phyloP scores from a whole-genome alignment of 805 yeast genomes.

The Candida coquimbonensis region DNA sequence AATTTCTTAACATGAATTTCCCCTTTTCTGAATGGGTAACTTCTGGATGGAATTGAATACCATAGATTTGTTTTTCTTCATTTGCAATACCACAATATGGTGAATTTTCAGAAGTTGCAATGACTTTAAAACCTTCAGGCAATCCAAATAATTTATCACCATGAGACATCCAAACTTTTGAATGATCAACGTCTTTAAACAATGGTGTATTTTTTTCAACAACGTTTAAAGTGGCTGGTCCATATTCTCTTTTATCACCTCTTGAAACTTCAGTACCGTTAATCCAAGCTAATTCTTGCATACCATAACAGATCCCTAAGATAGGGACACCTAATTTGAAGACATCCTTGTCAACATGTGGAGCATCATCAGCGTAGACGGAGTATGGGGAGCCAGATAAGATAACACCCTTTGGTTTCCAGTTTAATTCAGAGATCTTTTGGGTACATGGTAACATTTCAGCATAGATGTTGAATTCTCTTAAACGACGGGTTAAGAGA shows the following conservation, averaged over 20 bases:
- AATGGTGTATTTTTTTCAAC: slow-evolving; percentile 60
- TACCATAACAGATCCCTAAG: slow-evolving; percentile 96
- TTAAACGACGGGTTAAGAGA: slow-evolving; percentile 90
- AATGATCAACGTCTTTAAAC: slow-evolving; percentile 85
- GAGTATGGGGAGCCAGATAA: slow-evolving; percentile 98
- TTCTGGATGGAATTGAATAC: slow-evolving; percentile 99
- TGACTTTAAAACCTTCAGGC: slow-evolving; percentile 82
- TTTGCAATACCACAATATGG: slow-evolving; percentile 92
- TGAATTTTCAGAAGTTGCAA: slow-evolving; percentile 89
- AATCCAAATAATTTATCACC: slow-evolving; percentile 91
- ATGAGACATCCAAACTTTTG: slow-evolving; percentile 99
- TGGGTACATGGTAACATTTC: slow-evolving; percentile 99
- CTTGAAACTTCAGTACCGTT: slow-evolving; percentile 87
- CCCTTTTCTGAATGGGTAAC: slow-evolving; percentile 95
- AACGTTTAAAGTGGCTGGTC: slow-evolving; percentile 86
- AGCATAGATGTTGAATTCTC: slow-evolving; percentile 97
- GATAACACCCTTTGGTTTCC: slow-evolving; percentile 96
- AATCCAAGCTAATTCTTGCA: slow-evolving; percentile 99
- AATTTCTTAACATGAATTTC: slow-evolving; percentile 78
- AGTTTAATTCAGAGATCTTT: slow-evolving; percentile 81
- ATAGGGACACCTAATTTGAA: slow-evolving; percentile 90
- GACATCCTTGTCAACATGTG: slow-evolving; percentile 93
- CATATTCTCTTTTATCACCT: slow-evolving; percentile 97
- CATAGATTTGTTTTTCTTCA: slow-evolving; percentile 67
- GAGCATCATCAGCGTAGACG: slow-evolving; percentile 90